phyloP scores from a whole-genome alignment of 2,329 filamentous ascomycete genomes.

The Pseudogymnoascus sp. region DNA sequence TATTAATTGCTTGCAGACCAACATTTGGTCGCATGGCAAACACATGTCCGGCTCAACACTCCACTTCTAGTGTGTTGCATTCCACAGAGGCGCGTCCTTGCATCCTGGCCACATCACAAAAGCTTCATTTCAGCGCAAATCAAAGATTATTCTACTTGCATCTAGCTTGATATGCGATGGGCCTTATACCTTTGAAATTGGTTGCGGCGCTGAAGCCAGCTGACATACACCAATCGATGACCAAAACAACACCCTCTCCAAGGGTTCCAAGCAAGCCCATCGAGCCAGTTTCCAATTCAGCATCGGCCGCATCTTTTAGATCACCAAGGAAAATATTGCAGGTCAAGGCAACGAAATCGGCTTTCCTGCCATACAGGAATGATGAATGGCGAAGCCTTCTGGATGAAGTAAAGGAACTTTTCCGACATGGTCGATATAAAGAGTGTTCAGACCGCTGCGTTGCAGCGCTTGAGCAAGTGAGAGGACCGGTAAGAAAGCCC shows the following conservation, averaged over 20 bases:
- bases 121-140: not conserved
- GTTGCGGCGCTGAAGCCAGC: not conserved
- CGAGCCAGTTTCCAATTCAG: not conserved
- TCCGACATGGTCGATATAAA: conserved; percentile 24
- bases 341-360: not conserved
- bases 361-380: conserved; percentile 21
- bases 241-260: not conserved
- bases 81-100: not conserved
- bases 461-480: conserved; percentile 23
- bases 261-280: not conserved
- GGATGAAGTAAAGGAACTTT: conserved; percentile 27
- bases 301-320: not conserved
- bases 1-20: not conserved
- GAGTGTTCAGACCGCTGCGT: conserved; percentile 25
- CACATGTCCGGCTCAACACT: not conserved
- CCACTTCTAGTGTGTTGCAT: not conserved
- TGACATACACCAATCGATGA: not conserved
- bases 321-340: not conserved
- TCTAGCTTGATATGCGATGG: not conserved
- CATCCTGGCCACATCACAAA: not conserved
- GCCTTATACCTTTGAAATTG: not conserved
- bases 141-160: not conserved
- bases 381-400: conserved; percentile 25
- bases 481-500: conserved; percentile 23
- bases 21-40: not conserved